Conservation (phyloP, 2,329 filamentous ascomycete genomes). For the Colletotrichum sp. region DNA sequence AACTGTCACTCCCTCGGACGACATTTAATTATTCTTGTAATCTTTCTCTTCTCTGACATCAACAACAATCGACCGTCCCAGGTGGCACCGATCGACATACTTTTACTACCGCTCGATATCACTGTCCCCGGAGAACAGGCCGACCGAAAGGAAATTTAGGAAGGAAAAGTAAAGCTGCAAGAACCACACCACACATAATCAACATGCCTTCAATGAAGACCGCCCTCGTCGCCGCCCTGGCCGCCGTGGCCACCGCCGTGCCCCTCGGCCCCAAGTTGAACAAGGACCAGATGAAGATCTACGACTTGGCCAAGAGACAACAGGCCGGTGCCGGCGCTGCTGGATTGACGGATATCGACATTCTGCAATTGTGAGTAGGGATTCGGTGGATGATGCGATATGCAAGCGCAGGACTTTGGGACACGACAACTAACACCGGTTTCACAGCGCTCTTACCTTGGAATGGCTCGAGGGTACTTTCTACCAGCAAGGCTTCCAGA, state of each 20-base stretch:
- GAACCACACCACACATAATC: slow-evolving; percentile 21
- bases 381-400: rapidly evolving
- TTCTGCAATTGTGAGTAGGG: slow-evolving; percentile 61
- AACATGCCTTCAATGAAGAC: slow-evolving; percentile 55
- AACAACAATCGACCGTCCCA: slow-evolving; percentile 23
- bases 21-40: slow-evolving; percentile 30
- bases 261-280: slow-evolving; percentile 50
- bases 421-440: not conserved
- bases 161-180: slow-evolving; percentile 29
- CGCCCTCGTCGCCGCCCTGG: slow-evolving; percentile 48
- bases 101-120: not conserved
- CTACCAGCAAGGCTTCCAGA: slow-evolving; percentile 73
- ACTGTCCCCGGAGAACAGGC: slow-evolving; percentile 22
- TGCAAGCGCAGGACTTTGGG: not conserved
- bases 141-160: slow-evolving; percentile 22
- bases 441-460: slow-evolving; percentile 67
- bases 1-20: slow-evolving; percentile 21
- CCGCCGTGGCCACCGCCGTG: slow-evolving; percentile 50
- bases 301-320: slow-evolving; percentile 54
- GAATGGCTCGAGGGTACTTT: slow-evolving; percentile 78
- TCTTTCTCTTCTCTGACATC: slow-evolving; percentile 32
- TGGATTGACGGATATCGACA: slow-evolving; percentile 58
- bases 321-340: slow-evolving; percentile 50
- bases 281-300: slow-evolving; percentile 49
- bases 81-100: slow-evolving; percentile 20